Evolutionary conservation across 2,329 filamentous ascomycete species (phyloP), one percentile per base, ranked within the genome.

Genomic region (Alternaria sp.): DNA sequence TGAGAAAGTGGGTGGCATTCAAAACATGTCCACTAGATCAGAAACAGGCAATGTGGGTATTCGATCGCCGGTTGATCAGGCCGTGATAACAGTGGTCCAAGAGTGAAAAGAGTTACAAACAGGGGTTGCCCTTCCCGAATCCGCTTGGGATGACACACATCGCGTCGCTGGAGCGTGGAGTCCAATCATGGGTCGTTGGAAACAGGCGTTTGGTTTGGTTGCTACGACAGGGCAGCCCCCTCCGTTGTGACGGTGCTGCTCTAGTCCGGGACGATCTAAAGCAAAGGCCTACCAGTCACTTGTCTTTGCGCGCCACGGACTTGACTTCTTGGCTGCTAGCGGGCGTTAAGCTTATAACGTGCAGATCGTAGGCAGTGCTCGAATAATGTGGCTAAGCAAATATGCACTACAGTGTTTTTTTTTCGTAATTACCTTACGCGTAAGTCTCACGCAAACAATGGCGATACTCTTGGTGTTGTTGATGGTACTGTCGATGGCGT

Each of bases 261-360:
- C 34, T 31, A 29, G 13, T 37, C n/a, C 34, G 41, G 36, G 31
- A 45, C 50, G 55, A 42, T 53, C 33, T 26, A n/a, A 50, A 31
- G 45, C 33, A 21, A n/a, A 50, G 36, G 45, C 51, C 51, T 51
- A 51, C 54, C 57, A 44, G 36, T 56, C 33, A 51, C 48, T 57
- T 58, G 50, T 51, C 49, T 41, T 54, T 54, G 52, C 34, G 55
- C 36, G 58, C 58, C 60, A 63, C 51, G 60, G 45, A 51, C 62
- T 65, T 67, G 62, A 58, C 62, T 37, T 26, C 64, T 67, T 67
- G 64, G 64, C 64, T 49, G 10, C 21, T 24, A 23, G 52, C 17
- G 49, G 36, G 36, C 51, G 41, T 49, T 58, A 54, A 61, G 40
- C 36, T 45, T 36, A 50, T n/a, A 48, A 26, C 13, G 34, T 40